A percentile compares a stretch with the other conserved stretches of the same genome.
Conservation (phyloP, 495 filamentous ascomycete species). For the Paragyromitra xinjiangensis region DNA sequence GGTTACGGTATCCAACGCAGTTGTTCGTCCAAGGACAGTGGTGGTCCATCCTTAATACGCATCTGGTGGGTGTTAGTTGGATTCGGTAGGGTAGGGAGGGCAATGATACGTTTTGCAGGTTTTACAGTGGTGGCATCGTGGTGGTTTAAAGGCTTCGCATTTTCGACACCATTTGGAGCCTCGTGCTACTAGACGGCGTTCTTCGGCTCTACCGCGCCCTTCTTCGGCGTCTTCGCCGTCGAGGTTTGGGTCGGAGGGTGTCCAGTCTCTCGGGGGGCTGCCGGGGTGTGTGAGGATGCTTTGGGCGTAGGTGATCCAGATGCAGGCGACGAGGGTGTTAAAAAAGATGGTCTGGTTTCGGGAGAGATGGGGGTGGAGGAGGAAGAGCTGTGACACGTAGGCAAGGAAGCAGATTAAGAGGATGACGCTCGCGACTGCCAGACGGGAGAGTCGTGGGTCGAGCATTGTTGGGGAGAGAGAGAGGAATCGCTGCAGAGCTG, state of each 20-base stretch:
- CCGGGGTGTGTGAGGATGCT: constrained; percentile 84
- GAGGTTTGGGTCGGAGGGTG: constrained; percentile 20
- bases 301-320: constrained; percentile 82
- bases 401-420: constrained; percentile 68
- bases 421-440: constrained; percentile 51
- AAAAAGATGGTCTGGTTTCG: constrained; percentile 70
- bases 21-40: constrained; percentile 97
- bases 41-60: constrained; percentile 97
- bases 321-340: constrained; percentile 74
- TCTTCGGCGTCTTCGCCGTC: constrained; percentile 55
- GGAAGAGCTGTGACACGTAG: constrained; percentile 84
- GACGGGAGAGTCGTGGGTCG: constrained; percentile 53
- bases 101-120: constrained; percentile 72
- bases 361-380: constrained; percentile 76
- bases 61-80: constrained; percentile 62
- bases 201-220: constrained; percentile 45
- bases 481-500: not conserved
- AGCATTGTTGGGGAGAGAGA: constrained; percentile 47
- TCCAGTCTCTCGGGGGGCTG: constrained; percentile 33
- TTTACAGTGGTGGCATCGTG: constrained; percentile 90
- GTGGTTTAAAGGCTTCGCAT: constrained; percentile 83
- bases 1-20: constrained; percentile 89
- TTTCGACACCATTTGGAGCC: constrained; percentile 78
- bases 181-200: constrained; percentile 59
- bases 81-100: not conserved